Base-by-base conservation (phyloP, 441 rosid species). In the Gossypium gossypioides region DNA sequence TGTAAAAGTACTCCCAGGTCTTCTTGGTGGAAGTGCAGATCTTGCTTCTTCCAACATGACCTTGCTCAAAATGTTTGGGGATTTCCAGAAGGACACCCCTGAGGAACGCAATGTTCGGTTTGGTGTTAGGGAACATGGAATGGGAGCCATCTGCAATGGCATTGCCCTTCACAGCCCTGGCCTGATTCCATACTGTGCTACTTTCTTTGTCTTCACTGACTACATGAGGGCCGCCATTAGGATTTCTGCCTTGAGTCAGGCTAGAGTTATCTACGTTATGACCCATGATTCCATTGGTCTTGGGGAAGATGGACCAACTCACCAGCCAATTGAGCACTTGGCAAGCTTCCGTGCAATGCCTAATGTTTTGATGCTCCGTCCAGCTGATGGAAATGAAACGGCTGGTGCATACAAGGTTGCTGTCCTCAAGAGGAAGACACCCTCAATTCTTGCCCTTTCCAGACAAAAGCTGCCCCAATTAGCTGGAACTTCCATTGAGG, bases 321-420 rank as follows among this genome's bases (percentile, higher is more conserved):
- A 93, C 80, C 98, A 93, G 78, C 98, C 97, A 22, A 79, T 92
- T 51, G 98, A 91, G 78, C 98, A 92, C 83, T 21, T 92, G 77
- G 97, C 97, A 29, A 93, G 98, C 78, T 91, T 93, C 88, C 92
- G 98, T 40, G 98, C 97, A 72, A 92, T 92, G 97, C 97, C 98
- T 13, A 93, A 93, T 80, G 70, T 88, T 68, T 68, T 91, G 71
- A 93, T 93, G 98, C 77, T 93, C 77, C 91, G 96, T 19, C 98
- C 98, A 19, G 97, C 93, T 57, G 98, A 93, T 34, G 40, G 40
- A 34, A 34, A 34, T 34, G 40, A 34, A 34, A 34, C 97, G 12
- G 95, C 98, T 7, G 96, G 96, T 12, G 88, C 93, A 4, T 92
- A 89, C 81, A 91, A 78, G 73, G 86, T 91, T 65, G 98, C 97